phyloP scores from a whole-genome alignment of 192 early-diverging fungal species.

The Podila epicladia region DNA sequence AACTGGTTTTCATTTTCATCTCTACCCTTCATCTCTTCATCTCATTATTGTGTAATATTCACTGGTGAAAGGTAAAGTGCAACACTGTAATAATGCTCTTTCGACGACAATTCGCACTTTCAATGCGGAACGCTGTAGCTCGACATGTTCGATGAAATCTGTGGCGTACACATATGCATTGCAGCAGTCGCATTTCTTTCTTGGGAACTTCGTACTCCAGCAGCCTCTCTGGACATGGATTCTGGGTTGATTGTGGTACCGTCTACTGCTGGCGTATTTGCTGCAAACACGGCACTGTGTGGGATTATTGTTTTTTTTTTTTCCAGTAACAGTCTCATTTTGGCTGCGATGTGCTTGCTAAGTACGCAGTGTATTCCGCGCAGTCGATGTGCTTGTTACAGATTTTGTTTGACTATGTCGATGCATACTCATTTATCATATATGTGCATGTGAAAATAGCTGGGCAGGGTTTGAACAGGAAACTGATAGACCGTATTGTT shows the following conservation, averaged over 20 bases:
- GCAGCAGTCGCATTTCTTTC: conserved; percentile 28
- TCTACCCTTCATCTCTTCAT: conserved; percentile 24
- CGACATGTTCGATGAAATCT: conserved; percentile 33
- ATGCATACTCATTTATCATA: conserved; percentile 23
- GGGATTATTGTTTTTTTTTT: conserved; percentile 25
- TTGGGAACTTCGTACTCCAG: conserved; percentile 31
- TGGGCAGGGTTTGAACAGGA: conserved; percentile 34
- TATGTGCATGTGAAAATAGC: conserved; percentile 24
- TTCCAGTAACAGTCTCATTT: conserved; percentile 24
- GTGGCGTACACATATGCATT: conserved; percentile 29
- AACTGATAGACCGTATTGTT: conserved; percentile 33
- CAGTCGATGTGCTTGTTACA: conserved; percentile 27
- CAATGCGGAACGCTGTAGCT: conserved; percentile 20
- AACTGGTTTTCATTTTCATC: conserved; percentile 27
- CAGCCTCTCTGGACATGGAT: conserved; percentile 28
- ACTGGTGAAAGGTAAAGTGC: conserved; percentile 35
- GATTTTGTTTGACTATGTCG: conserved; percentile 30
- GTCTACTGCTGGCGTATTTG: conserved; percentile 33
- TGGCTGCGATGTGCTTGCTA: conserved; percentile 23
- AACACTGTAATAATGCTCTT: conserved; percentile 31
- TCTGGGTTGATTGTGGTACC: conserved; percentile 33
- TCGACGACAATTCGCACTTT: conserved; percentile 30
- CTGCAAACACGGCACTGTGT: conserved; percentile 27
- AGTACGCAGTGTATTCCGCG: conserved; percentile 19
- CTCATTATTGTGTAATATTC: conserved; percentile 36